Conservation (phyloP, 1,139 yeast species). For the Maudiozyma humilis region DNA sequence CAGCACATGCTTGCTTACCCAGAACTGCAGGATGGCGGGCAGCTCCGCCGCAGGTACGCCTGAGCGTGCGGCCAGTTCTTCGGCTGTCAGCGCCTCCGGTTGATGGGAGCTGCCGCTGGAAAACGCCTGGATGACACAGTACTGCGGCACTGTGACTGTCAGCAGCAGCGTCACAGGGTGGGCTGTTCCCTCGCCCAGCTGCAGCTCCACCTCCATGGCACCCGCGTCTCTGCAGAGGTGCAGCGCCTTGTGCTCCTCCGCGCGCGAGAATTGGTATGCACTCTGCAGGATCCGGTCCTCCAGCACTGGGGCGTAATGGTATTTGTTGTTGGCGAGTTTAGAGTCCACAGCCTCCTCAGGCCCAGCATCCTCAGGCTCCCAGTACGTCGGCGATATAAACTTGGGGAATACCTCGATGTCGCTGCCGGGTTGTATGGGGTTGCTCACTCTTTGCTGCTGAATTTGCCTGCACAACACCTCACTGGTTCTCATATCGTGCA, state of each 20-base stretch:
- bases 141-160: slow-evolving; percentile 62
- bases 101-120: slow-evolving; percentile 3
- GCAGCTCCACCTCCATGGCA: slow-evolving; percentile 50
- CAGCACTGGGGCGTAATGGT: slow-evolving; percentile 4
- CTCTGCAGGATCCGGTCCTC: slow-evolving; percentile 38
- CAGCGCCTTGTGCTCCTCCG: slow-evolving; percentile 53
- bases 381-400: slow-evolving; percentile 25
- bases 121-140: slow-evolving; percentile 42
- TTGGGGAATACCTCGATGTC: slow-evolving; percentile 17
- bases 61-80: neutral
- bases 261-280: slow-evolving; percentile 34
- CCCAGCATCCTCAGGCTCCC: slow-evolving; percentile 14
- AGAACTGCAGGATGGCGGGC: slow-evolving; percentile 40
- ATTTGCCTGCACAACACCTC: slow-evolving; percentile 30
- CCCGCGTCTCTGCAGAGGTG: slow-evolving; percentile 57
- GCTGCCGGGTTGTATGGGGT: too few relatives aligned
- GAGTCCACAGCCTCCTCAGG: slow-evolving; percentile 1
- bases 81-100: slow-evolving; percentile 17
- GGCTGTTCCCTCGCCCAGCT: slow-evolving; percentile 37
- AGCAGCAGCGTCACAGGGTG: too few relatives aligned
- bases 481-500: slow-evolving; percentile 61
- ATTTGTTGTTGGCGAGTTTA: neutral
- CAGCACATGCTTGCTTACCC: slow-evolving; percentile 47
- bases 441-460: neutral
- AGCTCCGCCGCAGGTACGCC: slow-evolving; percentile 15